Base-by-base conservation (phyloP, 179 eudicot species). In the Silene coronaria region DNA sequence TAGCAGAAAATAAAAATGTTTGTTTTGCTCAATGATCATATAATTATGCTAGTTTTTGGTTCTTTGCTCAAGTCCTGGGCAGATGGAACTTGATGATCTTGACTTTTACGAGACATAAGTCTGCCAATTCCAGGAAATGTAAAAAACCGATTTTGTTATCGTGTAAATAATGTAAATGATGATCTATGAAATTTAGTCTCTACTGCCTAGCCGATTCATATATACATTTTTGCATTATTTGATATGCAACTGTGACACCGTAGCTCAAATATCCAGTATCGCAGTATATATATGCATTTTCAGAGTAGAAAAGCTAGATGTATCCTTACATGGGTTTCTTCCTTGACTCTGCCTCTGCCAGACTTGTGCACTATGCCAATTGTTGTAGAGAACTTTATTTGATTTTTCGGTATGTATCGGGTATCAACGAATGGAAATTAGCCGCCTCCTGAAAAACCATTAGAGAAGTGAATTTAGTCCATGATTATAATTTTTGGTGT, bases 361-460 rank as follows among this genome's bases (percentile, higher is more conserved):
- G 16, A 11, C 32, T 62, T 62, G 0, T 26, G 66, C 8, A 62
- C 72, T 12, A 11, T 38, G 57, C 30, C 48, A 22, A 21, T 42
- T 23, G 30, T 45, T 21, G 55, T 68, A 38, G 55, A 68, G 8
- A 38, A 48, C 38, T 28, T 14, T 27, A 6, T 36, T 51, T 55
- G 74, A 53, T 71, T 71, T 71, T 51, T 60, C 22, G 21, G 6
- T 17, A 19, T 13, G 21, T 48, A 46, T 70, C 73, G 24, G 14
- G 58, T 16, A 42, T 53, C 13, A 53, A 6, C 59, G 34, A 8
- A 45, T 8, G 57, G 72, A 69, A 45, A 42, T n/a, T 5, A 57
- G 73, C 73, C 22, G 1, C n/a, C 12, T 3, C 73, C 73, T 46
- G 73, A 70, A 70, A 70, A 70, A 3, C 21, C 22, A 16, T 42